Base-by-base conservation (phyloP, 257 asterid species). In the Perilla frutescens region DNA sequence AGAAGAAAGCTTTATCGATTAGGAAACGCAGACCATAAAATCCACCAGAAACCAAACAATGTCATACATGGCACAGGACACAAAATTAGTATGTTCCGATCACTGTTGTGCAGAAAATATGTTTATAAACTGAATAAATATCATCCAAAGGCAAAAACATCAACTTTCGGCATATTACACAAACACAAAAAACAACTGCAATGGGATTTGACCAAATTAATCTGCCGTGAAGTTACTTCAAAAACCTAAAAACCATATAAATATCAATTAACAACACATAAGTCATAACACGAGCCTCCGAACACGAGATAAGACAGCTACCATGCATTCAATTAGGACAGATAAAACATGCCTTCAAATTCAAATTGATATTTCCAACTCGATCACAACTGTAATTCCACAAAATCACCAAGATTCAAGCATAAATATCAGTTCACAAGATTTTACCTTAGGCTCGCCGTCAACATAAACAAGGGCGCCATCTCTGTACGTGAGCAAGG, bases 401-500 rank as follows among this genome's bases (percentile, higher is more conserved):
- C 9, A 60, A 71, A 64, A 31, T 37, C 15, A 68, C 4, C 2
- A 32, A 26, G 8, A 13, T 47, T 4, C 8, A 57, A 3, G 57
- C 65, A 75, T 3, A 34, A 20, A 59, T 13, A 65, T 8, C 20
- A 5, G 12, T 34, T 0, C 43, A 4, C 9, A 12, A 12, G 10
- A 7, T 48, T 43, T 73, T 80, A 92, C 98, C 94, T 90, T 85
- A 68, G 96, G 96, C 79, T 90, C 94, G 11, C 98, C 96, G 11
- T 92, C 98, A 48, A 92, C 48, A 68, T 83, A 44, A 49, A 92
- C 32, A n/a, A 76, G 85, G 71, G 91, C 79, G 75, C 92, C 94
- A 64, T 92, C 91, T 36, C 69, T 81, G 81, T 92, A 92, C 0
- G 91, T 79, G 39, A 90, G 76, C 76, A 92, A 11, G 32, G 98